These are phyloP conservation scores for Cladosporium cucumerinum DNA, from an alignment of 2,329 filamentous ascomycete species.

Conservation along the genomic window DNA sequence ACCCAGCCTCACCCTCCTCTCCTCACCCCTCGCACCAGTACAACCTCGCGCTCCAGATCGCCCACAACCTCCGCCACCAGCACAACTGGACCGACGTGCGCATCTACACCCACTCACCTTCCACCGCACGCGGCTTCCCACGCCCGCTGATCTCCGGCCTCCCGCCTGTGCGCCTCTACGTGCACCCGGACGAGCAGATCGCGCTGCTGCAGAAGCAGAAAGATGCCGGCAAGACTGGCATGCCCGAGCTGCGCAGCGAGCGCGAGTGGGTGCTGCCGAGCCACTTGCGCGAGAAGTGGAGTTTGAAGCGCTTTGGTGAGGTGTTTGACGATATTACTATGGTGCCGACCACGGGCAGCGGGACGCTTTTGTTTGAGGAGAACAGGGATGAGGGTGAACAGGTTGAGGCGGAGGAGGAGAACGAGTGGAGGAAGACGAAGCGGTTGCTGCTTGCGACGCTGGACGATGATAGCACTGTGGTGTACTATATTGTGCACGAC, in stretches of 20 bases:
- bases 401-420: conserved; percentile 24
- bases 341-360: conserved; percentile 39
- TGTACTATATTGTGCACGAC: conserved; percentile 82
- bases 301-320: conserved; percentile 60
- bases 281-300: conserved; percentile 70
- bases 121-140: conserved; percentile 40
- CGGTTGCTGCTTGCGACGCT: conserved; percentile 70
- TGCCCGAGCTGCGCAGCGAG: conserved; percentile 41
- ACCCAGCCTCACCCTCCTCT: conserved; percentile 13
- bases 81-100: conserved; percentile 68
- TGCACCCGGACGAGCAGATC: conserved; percentile 80
- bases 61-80: conserved; percentile 69
- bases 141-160: conserved; percentile 69
- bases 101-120: conserved; percentile 40
- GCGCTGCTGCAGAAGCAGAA: conserved; percentile 59
- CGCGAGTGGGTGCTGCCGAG: conserved; percentile 75
- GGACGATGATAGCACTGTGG: conserved; percentile 76
- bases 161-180: conserved; percentile 69
- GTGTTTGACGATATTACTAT: conserved; percentile 60
- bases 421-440: conserved; percentile 54
- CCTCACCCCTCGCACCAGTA: conserved; percentile 29
- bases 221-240: conserved; percentile 33
- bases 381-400: conserved; percentile 25
- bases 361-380: conserved; percentile 24
- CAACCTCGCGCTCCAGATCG: conserved; percentile 58